Conservation (phyloP, 169 alveolate genomes). For the Babesia gibsoni region DNA sequence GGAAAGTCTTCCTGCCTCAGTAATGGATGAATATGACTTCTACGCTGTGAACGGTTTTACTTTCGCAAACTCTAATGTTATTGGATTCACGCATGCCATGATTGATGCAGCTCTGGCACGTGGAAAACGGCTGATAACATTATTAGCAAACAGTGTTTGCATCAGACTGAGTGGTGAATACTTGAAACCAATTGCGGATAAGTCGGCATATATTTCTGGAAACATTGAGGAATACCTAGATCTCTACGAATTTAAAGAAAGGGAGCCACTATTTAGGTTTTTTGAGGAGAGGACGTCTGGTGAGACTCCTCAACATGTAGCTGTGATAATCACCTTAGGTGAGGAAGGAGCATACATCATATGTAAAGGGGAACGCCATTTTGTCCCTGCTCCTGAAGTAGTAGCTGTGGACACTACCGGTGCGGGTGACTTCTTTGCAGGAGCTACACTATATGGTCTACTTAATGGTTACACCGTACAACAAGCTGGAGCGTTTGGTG, state of each 20-base stretch:
- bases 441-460: not conserved
- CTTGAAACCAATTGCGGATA: not conserved
- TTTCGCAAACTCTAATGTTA: not conserved
- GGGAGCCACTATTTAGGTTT: not conserved
- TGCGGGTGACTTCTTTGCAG: constrained; percentile 18
- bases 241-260: not conserved
- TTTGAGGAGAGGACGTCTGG: not conserved
- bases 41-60: not conserved
- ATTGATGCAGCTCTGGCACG: not conserved
- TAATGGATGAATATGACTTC: constrained; percentile 5
- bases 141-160: constrained; percentile 15
- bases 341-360: not conserved
- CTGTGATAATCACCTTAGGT: constrained; percentile 1
- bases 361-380: not conserved
- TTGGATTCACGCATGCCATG: not conserved
- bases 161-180: not conserved
- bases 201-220: not conserved
- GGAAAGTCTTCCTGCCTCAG: not conserved
- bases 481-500: constrained; percentile 2
- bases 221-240: constrained; percentile 6
- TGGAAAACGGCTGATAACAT: not conserved
- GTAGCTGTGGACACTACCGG: constrained; percentile 12
- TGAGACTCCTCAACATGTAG: not conserved
- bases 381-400: not conserved
- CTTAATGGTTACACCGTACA: not conserved